A percentile compares a stretch with the other conserved stretches of the same genome.
Evolutionary conservation across 176 grass and related monocot genomes (phyloP).

Genomic region (Oryza punctata): DNA sequence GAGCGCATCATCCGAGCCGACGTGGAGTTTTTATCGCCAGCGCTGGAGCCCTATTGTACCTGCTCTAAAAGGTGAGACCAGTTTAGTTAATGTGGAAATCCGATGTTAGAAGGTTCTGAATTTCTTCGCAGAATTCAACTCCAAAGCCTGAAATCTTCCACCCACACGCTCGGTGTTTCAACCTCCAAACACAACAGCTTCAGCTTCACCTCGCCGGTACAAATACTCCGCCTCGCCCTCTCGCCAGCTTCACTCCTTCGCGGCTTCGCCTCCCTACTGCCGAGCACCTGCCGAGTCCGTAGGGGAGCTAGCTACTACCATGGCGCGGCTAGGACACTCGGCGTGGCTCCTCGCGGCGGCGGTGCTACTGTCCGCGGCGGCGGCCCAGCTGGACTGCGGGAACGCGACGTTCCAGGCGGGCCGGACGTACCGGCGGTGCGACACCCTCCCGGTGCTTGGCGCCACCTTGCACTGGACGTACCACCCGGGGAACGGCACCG

Average conservation of each 20-base stretch:
- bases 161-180: not conserved
- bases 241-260: not conserved
- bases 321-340: slow-evolving; percentile 17
- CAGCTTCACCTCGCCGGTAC: not conserved
- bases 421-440: slow-evolving; percentile 51
- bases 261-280: not conserved
- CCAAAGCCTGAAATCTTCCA: not conserved
- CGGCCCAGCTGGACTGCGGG: slow-evolving; percentile 34
- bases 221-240: not conserved
- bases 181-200: not conserved
- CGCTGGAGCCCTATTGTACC: no score
- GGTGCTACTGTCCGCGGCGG: not conserved
- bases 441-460: slow-evolving; percentile 53
- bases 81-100: not conserved
- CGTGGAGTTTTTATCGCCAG: no score
- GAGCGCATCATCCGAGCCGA: no score
- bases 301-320: not conserved
- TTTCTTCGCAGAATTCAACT: not conserved
- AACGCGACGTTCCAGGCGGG: slow-evolving; percentile 53
- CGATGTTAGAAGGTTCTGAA: not conserved
- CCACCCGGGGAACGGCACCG: slow-evolving; percentile 54
- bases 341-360: slow-evolving; percentile 17
- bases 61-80: not conserved
- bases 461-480: slow-evolving; percentile 79
- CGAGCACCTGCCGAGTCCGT: no score